Conservation (phyloP, 2,329 filamentous ascomycete genomes). For the Diaporthe australafricana region DNA sequence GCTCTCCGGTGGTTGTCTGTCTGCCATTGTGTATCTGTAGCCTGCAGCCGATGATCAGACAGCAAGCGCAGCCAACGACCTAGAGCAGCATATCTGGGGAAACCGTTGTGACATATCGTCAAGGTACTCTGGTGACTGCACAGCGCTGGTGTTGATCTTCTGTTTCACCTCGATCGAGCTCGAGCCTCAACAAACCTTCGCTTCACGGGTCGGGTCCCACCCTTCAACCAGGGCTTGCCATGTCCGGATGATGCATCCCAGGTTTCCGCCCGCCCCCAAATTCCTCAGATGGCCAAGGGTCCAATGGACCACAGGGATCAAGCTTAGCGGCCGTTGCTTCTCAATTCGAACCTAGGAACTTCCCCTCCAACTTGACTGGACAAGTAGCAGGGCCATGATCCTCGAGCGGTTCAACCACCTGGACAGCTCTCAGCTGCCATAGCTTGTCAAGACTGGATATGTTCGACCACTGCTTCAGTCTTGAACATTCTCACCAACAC, state of each 20-base stretch:
- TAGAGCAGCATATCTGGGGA: neutral
- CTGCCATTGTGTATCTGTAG: neutral
- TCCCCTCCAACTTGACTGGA: neutral
- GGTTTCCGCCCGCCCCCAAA: constrained; percentile 8
- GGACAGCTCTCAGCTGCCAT: no score
- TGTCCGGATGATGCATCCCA: constrained; percentile 2
- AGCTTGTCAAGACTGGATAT: neutral
- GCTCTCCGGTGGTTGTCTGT: neutral
- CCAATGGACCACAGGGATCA: neutral
- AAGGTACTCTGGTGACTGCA: neutral
- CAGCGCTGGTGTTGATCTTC: neutral
- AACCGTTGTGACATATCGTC: neutral
- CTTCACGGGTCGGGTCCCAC: neutral
- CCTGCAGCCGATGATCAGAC: neutral
- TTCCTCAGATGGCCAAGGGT: constrained; percentile 1
- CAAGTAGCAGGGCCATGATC: neutral
- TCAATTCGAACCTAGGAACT: no score
- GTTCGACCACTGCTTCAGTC: neutral
- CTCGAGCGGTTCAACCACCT: neutral
- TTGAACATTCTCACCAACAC: neutral
- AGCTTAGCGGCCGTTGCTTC: constrained; percentile 4
- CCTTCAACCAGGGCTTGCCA: constrained; percentile 2
- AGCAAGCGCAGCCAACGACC: neutral
- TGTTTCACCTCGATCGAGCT: constrained; percentile 18
- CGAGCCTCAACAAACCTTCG: constrained; percentile 17